Percentiles rank a stretch among this genome's conserved stretches.
phyloP scores from a whole-genome alignment of 768 basidiomycete species.

The Trametes gibbosa region DNA sequence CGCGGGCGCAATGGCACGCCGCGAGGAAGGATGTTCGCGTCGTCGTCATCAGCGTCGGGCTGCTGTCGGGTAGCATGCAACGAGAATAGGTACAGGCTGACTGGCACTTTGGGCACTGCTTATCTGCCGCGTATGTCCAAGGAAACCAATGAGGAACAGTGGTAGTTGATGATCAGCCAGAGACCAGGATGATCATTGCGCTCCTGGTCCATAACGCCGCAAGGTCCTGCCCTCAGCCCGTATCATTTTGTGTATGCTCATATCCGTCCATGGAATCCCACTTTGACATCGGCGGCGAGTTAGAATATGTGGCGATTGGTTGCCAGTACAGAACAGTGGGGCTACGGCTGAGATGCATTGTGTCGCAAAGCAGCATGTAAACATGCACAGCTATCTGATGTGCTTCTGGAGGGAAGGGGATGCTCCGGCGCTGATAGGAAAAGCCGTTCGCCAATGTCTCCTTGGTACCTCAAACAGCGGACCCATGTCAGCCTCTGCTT shows the following conservation, averaged over 20 bases:
- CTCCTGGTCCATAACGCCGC: too few relatives aligned
- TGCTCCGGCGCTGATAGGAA: not conserved
- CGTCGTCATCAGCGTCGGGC: slow-evolving; percentile 12
- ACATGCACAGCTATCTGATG: not conserved
- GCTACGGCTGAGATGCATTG: not conserved
- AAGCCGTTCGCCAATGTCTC: not conserved
- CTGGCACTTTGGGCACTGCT: not conserved
- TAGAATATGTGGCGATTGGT: not conserved
- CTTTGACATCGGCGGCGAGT: not conserved
- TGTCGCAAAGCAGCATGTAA: not conserved
- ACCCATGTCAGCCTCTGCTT: slow-evolving; percentile 19
- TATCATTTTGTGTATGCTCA: not conserved
- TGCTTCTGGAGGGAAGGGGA: not conserved
- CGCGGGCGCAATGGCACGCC: not conserved
- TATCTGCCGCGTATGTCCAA: not conserved
- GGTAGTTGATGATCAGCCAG: slow-evolving; percentile 7
- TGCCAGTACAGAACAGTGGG: not conserved
- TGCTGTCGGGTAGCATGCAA: not conserved
- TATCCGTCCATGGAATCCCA: not conserved
- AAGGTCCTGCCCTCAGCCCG: too few relatives aligned
- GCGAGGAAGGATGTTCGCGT: slow-evolving; percentile 2
- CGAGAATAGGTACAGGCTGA: slow-evolving; percentile 3
- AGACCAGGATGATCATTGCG: slow-evolving; percentile 1
- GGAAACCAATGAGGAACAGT: slow-evolving; percentile 1
- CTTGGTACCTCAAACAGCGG: slow-evolving; percentile 15